These are phyloP conservation scores for Pisolithus thermaeus DNA, from an alignment of 1,284 basidiomycete genomes.

Conservation along the genomic window DNA sequence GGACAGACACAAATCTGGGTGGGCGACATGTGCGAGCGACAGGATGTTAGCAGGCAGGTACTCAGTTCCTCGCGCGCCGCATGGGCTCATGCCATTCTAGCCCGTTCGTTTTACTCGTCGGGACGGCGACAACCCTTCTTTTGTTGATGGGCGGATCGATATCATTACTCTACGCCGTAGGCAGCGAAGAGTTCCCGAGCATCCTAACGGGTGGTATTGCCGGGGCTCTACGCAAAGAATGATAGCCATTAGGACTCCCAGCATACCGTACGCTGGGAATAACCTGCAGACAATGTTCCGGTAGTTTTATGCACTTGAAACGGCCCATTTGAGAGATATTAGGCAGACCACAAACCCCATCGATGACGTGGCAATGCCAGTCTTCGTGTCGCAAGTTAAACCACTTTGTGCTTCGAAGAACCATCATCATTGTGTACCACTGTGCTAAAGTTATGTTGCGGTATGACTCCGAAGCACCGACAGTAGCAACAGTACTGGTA, in stretches of 20 bases:
- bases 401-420: too few species aligned
- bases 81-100: slow-evolving; percentile 29
- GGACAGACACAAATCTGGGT: slow-evolving; percentile 64
- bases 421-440: too few species aligned
- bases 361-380: too few species aligned
- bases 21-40: slow-evolving; percentile 67
- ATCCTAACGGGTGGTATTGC: slow-evolving; percentile 59
- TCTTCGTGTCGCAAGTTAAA: too few species aligned
- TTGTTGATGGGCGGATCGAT: slow-evolving; percentile 64
- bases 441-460: too few species aligned
- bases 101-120: slow-evolving; percentile 66
- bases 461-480: too few species aligned
- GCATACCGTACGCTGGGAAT: too few species aligned
- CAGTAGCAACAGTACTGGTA: too few species aligned
- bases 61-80: background rate
- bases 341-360: too few species aligned
- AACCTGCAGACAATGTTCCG: background rate
- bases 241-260: background rate
- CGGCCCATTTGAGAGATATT: background rate
- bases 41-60: slow-evolving; percentile 72
- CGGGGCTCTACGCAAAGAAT: slow-evolving; percentile 45
- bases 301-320: background rate
- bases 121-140: slow-evolving; percentile 59
- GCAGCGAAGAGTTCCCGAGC: slow-evolving; percentile 59
- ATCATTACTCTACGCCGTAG: slow-evolving; percentile 58